A percentile compares a stretch with the other conserved stretches of the same genome.
Evolutionary conservation across 495 filamentous ascomycete species (phyloP).

Genomic region (Neurospora terricola): DNA sequence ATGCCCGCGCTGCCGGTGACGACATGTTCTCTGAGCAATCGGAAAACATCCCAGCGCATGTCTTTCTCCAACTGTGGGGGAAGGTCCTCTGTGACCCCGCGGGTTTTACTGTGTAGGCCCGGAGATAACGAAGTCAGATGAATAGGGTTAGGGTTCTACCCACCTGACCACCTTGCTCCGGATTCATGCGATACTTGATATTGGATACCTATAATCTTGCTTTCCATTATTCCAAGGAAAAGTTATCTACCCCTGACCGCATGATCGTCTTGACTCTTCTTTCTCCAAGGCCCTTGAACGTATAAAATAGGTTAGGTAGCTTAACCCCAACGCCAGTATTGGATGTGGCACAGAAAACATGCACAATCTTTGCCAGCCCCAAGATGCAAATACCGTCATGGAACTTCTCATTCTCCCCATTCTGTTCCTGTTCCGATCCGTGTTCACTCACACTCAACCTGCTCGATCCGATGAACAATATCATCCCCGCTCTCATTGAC

Average conservation of each 20-base stretch:
- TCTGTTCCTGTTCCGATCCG: not conserved
- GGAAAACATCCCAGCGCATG: not conserved
- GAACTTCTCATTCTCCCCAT: not conserved
- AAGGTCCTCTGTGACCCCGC: not conserved
- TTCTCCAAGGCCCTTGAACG: not conserved
- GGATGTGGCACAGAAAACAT: not conserved
- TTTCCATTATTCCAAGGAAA: not conserved
- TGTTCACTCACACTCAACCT: constrained; percentile 18
- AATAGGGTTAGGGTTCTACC: not conserved
- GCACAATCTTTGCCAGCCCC: not conserved
- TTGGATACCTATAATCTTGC: not conserved
- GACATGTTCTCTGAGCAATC: not conserved
- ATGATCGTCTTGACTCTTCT: not conserved
- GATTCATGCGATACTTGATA: not conserved
- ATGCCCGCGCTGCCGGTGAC: not conserved
- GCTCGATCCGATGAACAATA: constrained; percentile 16
- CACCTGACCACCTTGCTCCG: not conserved
- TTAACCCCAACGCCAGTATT: not conserved
- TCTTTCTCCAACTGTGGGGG: not conserved
- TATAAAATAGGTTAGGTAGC: not conserved
- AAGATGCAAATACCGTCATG: not conserved
- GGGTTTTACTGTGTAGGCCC: not conserved
- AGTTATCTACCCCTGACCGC: not conserved
- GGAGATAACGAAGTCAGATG: not conserved
- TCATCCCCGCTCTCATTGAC: constrained; percentile 32